These are phyloP conservation scores for Aspergillus steynii DNA, from an alignment of 495 filamentous ascomycete genomes.

Conservation along the genomic window DNA sequence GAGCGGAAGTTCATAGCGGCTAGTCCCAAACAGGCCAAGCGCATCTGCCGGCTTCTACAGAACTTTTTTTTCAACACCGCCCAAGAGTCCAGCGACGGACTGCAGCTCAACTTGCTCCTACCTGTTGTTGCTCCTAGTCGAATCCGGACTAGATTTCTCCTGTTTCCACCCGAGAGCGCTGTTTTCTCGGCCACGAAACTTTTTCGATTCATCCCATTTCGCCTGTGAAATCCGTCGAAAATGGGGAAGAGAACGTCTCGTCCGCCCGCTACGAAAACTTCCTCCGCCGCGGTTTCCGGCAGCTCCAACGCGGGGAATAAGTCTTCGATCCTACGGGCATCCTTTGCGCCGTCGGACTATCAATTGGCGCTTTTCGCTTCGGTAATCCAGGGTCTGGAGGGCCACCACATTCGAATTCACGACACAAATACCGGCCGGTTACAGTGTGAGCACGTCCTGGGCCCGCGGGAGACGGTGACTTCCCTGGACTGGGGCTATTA, in stretches of 20 bases:
- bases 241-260: conserved; percentile 56
- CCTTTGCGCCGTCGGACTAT: conserved; percentile 57
- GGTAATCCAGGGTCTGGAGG: conserved; percentile 59
- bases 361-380: conserved; percentile 62
- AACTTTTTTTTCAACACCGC: conserved; percentile 51
- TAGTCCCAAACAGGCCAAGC: conserved; percentile 39
- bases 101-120: conserved; percentile 28
- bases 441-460: conserved; percentile 56
- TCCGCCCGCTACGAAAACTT: conserved; percentile 45
- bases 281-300: conserved; percentile 42
- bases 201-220: conserved; percentile 7
- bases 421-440: conserved; percentile 58
- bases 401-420: conserved; percentile 60
- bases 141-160: conserved; percentile 13
- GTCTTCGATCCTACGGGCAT: conserved; percentile 52
- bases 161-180: neutral
- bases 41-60: conserved; percentile 36
- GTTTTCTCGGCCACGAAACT: conserved; percentile 1
- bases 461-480: conserved; percentile 50
- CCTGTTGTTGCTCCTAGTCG: conserved; percentile 27
- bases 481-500: conserved; percentile 62
- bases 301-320: conserved; percentile 40
- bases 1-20: conserved; percentile 14
- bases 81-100: conserved; percentile 33
- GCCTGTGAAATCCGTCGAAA: conserved; percentile 19